Evolutionary conservation across 352 stramenopile species (phyloP).

Genomic region (Pythium graminicola): DNA sequence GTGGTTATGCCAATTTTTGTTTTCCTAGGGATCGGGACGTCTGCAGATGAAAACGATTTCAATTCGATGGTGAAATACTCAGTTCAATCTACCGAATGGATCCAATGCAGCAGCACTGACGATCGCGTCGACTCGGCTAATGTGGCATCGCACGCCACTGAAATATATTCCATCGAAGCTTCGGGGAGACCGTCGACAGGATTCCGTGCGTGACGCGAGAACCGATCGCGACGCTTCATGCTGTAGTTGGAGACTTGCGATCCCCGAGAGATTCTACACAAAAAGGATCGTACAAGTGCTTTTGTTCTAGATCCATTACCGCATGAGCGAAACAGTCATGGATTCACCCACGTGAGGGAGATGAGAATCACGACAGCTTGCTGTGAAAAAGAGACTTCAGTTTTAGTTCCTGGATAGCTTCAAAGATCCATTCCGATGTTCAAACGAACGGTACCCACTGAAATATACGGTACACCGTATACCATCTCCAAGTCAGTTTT

Average conservation of each 20-base stretch:
- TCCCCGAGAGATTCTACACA: too few relatives aligned
- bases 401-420: neutral
- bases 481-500: neutral
- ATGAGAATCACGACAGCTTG: constrained; percentile 1
- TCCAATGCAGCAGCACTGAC: too few relatives aligned
- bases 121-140: too few relatives aligned
- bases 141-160: too few relatives aligned
- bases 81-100: too few relatives aligned
- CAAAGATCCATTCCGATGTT: neutral
- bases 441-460: neutral
- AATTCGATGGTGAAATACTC: too few relatives aligned
- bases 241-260: neutral
- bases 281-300: too few relatives aligned
- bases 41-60: too few relatives aligned
- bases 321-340: neutral
- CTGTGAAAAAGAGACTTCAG: constrained; percentile 7
- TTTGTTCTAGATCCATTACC: neutral
- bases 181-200: constrained; percentile 8
- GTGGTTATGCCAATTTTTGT: too few relatives aligned
- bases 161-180: constrained; percentile 5
- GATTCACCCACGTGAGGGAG: neutral
- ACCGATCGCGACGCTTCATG: constrained; percentile 7
- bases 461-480: too few relatives aligned
- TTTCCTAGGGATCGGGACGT: too few relatives aligned
- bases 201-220: constrained; percentile 8